Evolutionary conservation across 2,329 filamentous ascomycete species (phyloP), one percentile per base, ranked within the genome.

Genomic region (Aspergillus novoparasiticus): DNA sequence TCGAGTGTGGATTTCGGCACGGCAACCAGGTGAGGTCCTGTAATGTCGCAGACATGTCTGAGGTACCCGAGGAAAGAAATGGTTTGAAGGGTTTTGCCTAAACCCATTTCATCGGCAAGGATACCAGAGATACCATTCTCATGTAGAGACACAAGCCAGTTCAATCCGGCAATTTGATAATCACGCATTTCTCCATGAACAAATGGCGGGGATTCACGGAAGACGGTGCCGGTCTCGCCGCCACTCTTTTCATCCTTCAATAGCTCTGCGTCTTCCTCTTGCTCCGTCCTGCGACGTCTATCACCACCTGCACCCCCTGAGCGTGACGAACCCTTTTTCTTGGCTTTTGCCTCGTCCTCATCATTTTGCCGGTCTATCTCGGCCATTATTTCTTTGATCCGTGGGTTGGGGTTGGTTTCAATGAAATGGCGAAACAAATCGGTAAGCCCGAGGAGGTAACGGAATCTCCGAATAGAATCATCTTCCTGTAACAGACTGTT

Each of bases 71-170:
- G 82, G 80, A 99, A 99, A 1, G 95, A 91, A 64, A 99, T 99
- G 0, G 95, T 99, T 80, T 99, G 95, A 32, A 99, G 81, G 0
- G 95, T 99, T 84, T 99, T 99, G 73, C 95, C 95, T 23, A 99
- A 85, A 79, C 95, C 95, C 95, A 99, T 99, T 81, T 99, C 95
- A 75, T 99, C 95, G 65, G 95, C 95, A 57, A 99, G 83, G 67
- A 99, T 99, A 70, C 95, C 95, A 23, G 94, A 98, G 69, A 99
- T 99, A 82, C 95, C 95, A 73, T 99, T 99, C 79, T 99, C 95
- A 73, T 99, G 95, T 6, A 99, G 85, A 14, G 94, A 98, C 70
- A 99, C 93, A 53, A 99, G 86, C 95, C 95, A 99, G 78, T 99
- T 99, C 69, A 99, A 84, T 69, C 95, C 95, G 39, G 92, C 91